These are phyloP conservation scores for Penicillium pancosmium DNA, from an alignment of 495 filamentous ascomycete genomes.

Conservation along the genomic window DNA sequence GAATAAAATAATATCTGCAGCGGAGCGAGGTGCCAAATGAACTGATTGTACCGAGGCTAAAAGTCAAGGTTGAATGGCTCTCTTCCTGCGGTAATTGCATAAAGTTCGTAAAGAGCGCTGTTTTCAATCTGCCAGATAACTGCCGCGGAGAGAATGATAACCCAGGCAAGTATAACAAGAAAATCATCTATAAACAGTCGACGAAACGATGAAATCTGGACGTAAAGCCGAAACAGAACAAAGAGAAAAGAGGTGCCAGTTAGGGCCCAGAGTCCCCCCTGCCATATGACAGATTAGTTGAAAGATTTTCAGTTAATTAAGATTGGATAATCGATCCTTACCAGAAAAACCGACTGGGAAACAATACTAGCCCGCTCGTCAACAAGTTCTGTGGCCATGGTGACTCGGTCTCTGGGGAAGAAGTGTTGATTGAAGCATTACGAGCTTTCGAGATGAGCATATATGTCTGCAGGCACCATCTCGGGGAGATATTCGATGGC, in stretches of 20 bases:
- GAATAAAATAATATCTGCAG: conserved; percentile 26
- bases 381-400: not conserved
- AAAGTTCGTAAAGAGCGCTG: conserved; percentile 14
- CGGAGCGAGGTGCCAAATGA: conserved; percentile 18
- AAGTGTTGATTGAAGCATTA: not conserved
- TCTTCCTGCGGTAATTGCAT: conserved; percentile 10
- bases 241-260: conserved; percentile 23
- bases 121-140: conserved; percentile 25
- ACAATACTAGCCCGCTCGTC: not conserved
- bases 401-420: not conserved
- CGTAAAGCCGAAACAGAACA: conserved; percentile 23
- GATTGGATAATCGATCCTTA: not conserved
- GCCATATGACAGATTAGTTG: not conserved
- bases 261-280: conserved; percentile 20
- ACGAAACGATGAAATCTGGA: conserved; percentile 25
- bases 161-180: conserved; percentile 25
- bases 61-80: conserved; percentile 9
- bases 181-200: conserved; percentile 26
- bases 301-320: not conserved
- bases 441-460: not conserved
- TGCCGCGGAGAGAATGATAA: conserved; percentile 25
- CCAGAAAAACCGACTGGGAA: not conserved
- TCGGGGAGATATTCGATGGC: not conserved
- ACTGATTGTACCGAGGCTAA: conserved; percentile 10
- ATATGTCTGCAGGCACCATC: not conserved